Base-by-base conservation (phyloP, 768 basidiomycete species). In the Pisolithus orientalis region DNA sequence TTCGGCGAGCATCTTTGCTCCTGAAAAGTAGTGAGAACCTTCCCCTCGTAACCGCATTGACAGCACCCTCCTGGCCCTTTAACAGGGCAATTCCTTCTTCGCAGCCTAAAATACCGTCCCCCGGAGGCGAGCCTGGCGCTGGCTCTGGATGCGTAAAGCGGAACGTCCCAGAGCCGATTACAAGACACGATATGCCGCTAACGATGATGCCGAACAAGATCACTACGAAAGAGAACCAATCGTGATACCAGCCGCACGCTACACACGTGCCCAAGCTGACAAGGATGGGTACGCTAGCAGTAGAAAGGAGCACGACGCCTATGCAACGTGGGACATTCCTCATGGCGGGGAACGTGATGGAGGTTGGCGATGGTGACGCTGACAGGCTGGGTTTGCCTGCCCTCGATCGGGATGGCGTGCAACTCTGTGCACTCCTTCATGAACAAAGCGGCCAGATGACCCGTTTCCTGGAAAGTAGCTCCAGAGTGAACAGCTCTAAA, bases 151-250 rank as follows among this genome's bases (percentile, higher is more conserved):
- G 51, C 14, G 42, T 39, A 50, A 67, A 56, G 3, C 16, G 31
- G 4, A 69, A 57, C n/a, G 43, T 54, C 39, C 60, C 69, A 0
- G 58, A 62, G 2, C 68, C 69, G 4, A 69, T 60, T 2, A 57
- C 53, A 14, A 59, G 50, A 43, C 62, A 58, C n/a, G 69, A 58
- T 4, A 65, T 37, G 16, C 70, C 69, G 13, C 58, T 59, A 47
- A 63, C 49, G 13, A 71, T 7, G 14, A 70, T 67, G 8, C 70
- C 70, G 5, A 70, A 24, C 0, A 67, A 29, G 46, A 71, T 66
- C 29, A 66, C 56, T 5, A 59, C 44, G 32, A 64, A 65, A 43
- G 57, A 65, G 38, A 52, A 69, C 66, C 67, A 71, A 45, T 71
- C 70, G 1, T 42, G 3, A 39, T 53, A 55, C 47, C 59, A 37